These are phyloP conservation scores for Cerioporus squamosus DNA, from an alignment of 1,284 basidiomycete genomes.

Conservation along the genomic window DNA sequence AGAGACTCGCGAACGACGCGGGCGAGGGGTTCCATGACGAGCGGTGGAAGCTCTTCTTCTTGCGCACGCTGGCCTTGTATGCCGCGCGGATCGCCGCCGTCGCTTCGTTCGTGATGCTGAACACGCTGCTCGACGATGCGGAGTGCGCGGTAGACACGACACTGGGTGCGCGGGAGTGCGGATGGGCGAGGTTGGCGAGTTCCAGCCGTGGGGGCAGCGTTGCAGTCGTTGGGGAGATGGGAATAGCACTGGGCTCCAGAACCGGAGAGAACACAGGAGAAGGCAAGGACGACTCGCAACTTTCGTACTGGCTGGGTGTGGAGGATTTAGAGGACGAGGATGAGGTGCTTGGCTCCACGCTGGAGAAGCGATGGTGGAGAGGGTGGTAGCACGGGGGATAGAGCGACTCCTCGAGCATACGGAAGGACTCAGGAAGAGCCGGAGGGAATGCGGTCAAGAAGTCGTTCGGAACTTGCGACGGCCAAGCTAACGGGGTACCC, in stretches of 20 bases:
- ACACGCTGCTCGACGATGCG: conserved; percentile 15
- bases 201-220: conserved; percentile 26
- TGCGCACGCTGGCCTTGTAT: conserved; percentile 57
- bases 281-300: conserved; percentile 34
- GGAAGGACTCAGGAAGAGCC: conserved; percentile 50
- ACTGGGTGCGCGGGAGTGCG: conserved; percentile 31
- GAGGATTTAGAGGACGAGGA: conserved; percentile 21
- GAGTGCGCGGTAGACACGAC: conserved; percentile 30
- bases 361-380: conserved; percentile 14
- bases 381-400: conserved; percentile 19
- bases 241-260: conserved; percentile 6
- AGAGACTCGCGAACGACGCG: conserved; percentile 10
- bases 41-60: conserved; percentile 58
- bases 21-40: conserved; percentile 54
- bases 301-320: conserved; percentile 32
- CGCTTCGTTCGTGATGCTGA: conserved; percentile 34
- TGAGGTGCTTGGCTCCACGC: conserved; percentile 17
- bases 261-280: conserved; percentile 27
- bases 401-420: conserved; percentile 23
- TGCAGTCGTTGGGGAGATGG: conserved; percentile 9
- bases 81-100: conserved; percentile 59
- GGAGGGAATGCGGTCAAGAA: conserved; percentile 66
- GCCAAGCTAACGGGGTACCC: conserved; percentile 25
- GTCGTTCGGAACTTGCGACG: conserved; percentile 50
- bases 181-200: conserved; percentile 14